These are phyloP conservation scores for Whalleya microplaca DNA, from an alignment of 2,329 filamentous ascomycete species.

Conservation along the genomic window DNA sequence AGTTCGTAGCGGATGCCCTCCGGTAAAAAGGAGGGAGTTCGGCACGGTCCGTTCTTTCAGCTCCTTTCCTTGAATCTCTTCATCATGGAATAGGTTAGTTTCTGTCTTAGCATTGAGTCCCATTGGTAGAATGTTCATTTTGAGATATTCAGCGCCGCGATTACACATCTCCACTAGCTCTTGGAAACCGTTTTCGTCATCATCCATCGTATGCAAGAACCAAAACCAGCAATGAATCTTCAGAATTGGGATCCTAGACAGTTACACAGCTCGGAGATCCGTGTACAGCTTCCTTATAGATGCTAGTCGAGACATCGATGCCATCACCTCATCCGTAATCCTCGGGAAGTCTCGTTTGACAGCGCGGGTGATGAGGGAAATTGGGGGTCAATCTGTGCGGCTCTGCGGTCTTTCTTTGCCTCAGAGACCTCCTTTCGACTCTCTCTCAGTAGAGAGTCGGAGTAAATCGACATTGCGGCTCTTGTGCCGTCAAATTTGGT, in stretches of 20 bases:
- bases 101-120: neutral
- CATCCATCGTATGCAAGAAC: constrained; percentile 10
- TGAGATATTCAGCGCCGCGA: constrained; percentile 3
- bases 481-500: neutral
- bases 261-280: constrained; percentile 14
- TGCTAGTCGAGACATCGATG: constrained; percentile 20
- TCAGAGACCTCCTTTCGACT: neutral
- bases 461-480: constrained; percentile 1
- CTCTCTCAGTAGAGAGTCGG: constrained; percentile 3
- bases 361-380: constrained; percentile 1
- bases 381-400: constrained; percentile 7
- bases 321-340: constrained; percentile 23
- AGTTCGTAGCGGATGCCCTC: constrained; percentile 3
- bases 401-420: constrained; percentile 12
- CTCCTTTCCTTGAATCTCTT: constrained; percentile 7
- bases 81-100: constrained; percentile 2
- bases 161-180: neutral
- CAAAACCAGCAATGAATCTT: constrained; percentile 1
- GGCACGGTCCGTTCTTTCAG: constrained; percentile 17
- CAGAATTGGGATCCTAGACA: constrained; percentile 2
- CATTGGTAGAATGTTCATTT: constrained; percentile 7
- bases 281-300: constrained; percentile 7
- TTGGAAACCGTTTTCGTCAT: constrained; percentile 2
- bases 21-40: constrained; percentile 7
- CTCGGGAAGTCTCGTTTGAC: constrained; percentile 7